Base-by-base conservation (phyloP, 371 early-diverging fungal species). In the Blakeslea trispora region DNA sequence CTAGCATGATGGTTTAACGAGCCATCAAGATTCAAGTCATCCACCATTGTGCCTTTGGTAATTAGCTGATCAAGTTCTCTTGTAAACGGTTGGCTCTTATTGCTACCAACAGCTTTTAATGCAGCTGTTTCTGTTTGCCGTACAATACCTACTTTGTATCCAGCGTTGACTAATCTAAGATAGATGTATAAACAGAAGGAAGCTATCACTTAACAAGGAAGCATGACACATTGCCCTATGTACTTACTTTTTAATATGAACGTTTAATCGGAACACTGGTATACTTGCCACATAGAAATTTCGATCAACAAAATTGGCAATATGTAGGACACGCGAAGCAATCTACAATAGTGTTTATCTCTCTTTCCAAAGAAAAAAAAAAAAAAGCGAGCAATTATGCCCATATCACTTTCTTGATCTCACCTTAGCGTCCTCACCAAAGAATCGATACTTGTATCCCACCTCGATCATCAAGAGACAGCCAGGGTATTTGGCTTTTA, bases 41-140 rank as follows among this genome's bases (percentile, higher is more conserved):
- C 92, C 7, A 93, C 74, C 55, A 88, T 79, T 0, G 95, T 95
- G 5, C 90, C 90, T 41, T 82, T 82, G 11, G 94, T 93, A 55
- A 85, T 89, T 10, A 95, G 69, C 37, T 90, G 85, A 34, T 82
- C 81, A 23, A 95, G 72, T 61, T 86, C 70, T 2, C 95, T 80
- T 34, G 77, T 68, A 52, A 95, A 95, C 0, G 93, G 92, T 4
- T 84, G 86, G 22, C 71, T 77, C 42, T 78, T 79, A 68, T 92
- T 91, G 50, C 81, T 80, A 17, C 92, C 85, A 5, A 75, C 81
- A 0, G 91, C 88, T 64, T 94, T 94, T 35, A 93, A 68, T 14
- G 93, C 93, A 0, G 92, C 93, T 0, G 93, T 92, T 58, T 94
- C 93, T 35, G 79, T 80, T 64, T 95, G 95, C n/a, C 87, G 74